Conservation (phyloP, 2,329 filamentous ascomycete genomes). For the Diaporthe sp. region DNA sequence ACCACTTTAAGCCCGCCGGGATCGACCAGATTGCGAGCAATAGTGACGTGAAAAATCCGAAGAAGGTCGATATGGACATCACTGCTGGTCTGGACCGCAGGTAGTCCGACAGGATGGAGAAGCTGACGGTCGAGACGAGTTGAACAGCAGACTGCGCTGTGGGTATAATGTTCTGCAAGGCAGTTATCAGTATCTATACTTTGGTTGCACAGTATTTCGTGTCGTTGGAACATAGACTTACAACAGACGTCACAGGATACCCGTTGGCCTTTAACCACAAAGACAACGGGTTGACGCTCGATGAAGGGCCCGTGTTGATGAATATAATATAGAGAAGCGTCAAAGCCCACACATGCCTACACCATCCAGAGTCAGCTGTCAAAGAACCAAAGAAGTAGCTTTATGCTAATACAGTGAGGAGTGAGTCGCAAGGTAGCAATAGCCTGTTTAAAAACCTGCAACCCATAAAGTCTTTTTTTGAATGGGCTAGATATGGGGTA, state of each 20-base stretch:
- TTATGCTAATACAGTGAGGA: no score
- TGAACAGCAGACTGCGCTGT: slow-evolving; percentile 51
- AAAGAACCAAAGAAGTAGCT: no score
- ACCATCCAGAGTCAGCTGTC: no score
- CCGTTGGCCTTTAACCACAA: slow-evolving; percentile 53
- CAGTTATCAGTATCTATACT: background rate
- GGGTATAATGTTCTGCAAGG: slow-evolving; percentile 56
- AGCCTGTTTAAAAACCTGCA: no score
- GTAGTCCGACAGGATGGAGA: slow-evolving; percentile 63
- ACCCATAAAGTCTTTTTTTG: no score
- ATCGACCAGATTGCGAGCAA: slow-evolving; percentile 35
- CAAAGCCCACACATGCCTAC: slow-evolving; percentile 51
- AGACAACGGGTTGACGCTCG: slow-evolving; percentile 48
- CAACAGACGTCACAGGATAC: slow-evolving; percentile 59
- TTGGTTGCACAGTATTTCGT: background rate
- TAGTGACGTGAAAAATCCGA: slow-evolving; percentile 33
- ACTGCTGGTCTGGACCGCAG: slow-evolving; percentile 47
- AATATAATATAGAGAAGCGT: slow-evolving; percentile 51
- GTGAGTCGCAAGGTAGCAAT: no score
- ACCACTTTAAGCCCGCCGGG: slow-evolving; percentile 37
- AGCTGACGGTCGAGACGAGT: slow-evolving; percentile 62
- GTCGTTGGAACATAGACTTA: slow-evolving; percentile 37
- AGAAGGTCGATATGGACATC: slow-evolving; percentile 34
- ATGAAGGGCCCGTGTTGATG: slow-evolving; percentile 47
- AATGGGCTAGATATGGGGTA: no score